phyloP scores from a whole-genome alignment of 2,329 filamentous ascomycete genomes.

The Claviceps quebecensis region DNA sequence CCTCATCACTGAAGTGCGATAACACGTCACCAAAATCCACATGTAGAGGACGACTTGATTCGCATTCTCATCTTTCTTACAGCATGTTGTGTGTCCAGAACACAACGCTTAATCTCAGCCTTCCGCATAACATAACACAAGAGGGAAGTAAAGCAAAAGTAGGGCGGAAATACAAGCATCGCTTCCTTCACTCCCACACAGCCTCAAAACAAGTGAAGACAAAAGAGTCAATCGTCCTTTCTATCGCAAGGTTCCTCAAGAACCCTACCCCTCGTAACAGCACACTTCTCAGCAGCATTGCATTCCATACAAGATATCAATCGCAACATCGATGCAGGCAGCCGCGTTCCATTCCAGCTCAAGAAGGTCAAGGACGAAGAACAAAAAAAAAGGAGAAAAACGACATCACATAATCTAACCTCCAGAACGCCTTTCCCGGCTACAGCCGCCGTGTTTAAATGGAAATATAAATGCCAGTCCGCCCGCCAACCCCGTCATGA shows the following conservation, averaged over 20 bases:
- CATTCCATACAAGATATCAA: slow-evolving; percentile 5
- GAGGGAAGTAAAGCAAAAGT: background rate
- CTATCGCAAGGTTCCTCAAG: background rate
- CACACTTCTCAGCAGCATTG: background rate
- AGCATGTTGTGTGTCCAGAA: background rate
- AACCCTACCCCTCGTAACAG: background rate
- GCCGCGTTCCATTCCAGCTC: background rate
- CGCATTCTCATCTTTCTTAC: background rate
- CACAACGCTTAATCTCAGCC: background rate
- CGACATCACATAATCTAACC: background rate
- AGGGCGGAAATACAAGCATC: background rate
- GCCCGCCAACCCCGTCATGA: background rate
- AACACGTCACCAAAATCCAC: too few relatives aligned
- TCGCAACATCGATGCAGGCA: slow-evolving; percentile 1
- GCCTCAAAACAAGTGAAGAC: background rate
- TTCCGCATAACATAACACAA: background rate
- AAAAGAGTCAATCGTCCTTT: background rate
- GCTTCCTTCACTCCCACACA: background rate
- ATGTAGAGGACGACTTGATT: background rate
- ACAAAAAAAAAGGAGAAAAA: background rate
- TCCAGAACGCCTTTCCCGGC: slow-evolving; percentile 10
- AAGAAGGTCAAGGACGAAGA: background rate
- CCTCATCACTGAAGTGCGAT: background rate
- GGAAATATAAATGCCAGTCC: background rate
- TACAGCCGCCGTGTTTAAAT: slow-evolving; percentile 8